Base-by-base conservation (phyloP, 768 basidiomycete genomes). In the Lanmaoa pseudosensibilis region DNA sequence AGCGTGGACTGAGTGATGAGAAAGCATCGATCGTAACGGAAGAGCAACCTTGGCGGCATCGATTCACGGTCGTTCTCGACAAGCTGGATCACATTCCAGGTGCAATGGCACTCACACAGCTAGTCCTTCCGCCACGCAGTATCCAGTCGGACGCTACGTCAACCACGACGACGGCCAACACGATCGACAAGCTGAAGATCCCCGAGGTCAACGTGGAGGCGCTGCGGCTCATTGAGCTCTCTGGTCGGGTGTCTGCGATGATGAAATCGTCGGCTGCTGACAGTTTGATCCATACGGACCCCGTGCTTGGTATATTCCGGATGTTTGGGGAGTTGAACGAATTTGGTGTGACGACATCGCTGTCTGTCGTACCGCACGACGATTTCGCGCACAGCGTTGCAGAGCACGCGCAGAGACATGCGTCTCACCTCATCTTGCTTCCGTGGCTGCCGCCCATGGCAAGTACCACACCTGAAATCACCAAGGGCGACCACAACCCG, bases 91-190 rank as follows among this genome's bases (percentile, higher is more conserved):
- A 94, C 68, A 69, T 98, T 1, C 88, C 94, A 0, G 83, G 89
- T 10, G 86, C 92, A 72, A 95, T 99, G 93, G 83, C 91, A 0
- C 75, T 99, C 52, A 84, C 90, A 0, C 90, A 95, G 65, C 83
- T 98, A 52, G 76, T 98, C 40, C 86, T 86, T 25, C 72, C 78
- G 1, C 68, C 73, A 0, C 63, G 68, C 8, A 37, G 54, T 0
- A 4, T 15, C n/a, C 46, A 34, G 8, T 56, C 58, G 0, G 56
- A 55, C 32, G 38, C 40, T 34, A 30, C 25, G 19, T 60, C 71
- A 16, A 30, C 50, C 37, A 36, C 54, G 6, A 63, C 69, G 16
- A 47, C 18, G 25, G 34, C 40, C 10, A 36, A 51, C 4, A 23
- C 40, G 13, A n/a, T 43, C 7, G 58, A 66, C 19, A 54, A 45